phyloP scores from a whole-genome alignment of 108 stramenopile species.

The Nitzschia sp. region DNA sequence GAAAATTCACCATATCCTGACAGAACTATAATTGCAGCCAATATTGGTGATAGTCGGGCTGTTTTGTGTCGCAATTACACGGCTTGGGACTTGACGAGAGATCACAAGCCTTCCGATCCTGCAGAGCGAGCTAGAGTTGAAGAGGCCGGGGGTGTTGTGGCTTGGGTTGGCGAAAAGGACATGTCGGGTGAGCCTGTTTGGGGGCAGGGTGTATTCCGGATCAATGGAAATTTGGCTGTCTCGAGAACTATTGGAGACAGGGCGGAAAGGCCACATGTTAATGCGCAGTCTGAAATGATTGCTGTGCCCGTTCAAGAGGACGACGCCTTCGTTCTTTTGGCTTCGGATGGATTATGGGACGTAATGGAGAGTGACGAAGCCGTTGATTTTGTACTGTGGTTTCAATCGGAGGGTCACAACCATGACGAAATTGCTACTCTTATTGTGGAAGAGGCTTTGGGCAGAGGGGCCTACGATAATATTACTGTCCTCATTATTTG shows the following conservation, averaged over 20 bases:
- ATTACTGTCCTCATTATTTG: conserved; percentile 84
- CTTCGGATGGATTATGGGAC: conserved; percentile 93
- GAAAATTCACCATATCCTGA: not conserved
- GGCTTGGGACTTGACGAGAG: conserved; percentile 75
- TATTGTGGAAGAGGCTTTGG: conserved; percentile 74
- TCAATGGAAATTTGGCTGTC: conserved; percentile 94
- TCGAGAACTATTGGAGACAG: conserved; percentile 94
- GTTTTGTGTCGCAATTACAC: conserved; percentile 59
- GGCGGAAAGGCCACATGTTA: conserved; percentile 83
- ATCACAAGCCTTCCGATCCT: conserved; percentile 85
- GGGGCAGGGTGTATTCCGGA: conserved; percentile 82
- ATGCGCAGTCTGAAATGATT: conserved; percentile 78
- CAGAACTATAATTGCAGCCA: conserved; percentile 72
- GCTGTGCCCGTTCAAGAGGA: conserved; percentile 43
- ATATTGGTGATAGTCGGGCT: conserved; percentile 90
- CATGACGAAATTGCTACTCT: conserved; percentile 48
- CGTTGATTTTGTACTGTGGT: conserved; percentile 66
- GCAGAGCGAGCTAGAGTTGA: conserved; percentile 64
- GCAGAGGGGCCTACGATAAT: conserved; percentile 81
- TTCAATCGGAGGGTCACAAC: conserved; percentile 19
- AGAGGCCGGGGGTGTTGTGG: conserved; percentile 63
- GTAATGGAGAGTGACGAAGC: conserved; percentile 80
- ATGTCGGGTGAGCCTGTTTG: conserved; percentile 41
- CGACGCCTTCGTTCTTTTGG: conserved; percentile 59
- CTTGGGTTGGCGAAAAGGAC: conserved; percentile 67